Percentiles rank a stretch among this genome's conserved stretches.
phyloP scores from a whole-genome alignment of 108 stramenopile species.

The Skeletonema tropicum region DNA sequence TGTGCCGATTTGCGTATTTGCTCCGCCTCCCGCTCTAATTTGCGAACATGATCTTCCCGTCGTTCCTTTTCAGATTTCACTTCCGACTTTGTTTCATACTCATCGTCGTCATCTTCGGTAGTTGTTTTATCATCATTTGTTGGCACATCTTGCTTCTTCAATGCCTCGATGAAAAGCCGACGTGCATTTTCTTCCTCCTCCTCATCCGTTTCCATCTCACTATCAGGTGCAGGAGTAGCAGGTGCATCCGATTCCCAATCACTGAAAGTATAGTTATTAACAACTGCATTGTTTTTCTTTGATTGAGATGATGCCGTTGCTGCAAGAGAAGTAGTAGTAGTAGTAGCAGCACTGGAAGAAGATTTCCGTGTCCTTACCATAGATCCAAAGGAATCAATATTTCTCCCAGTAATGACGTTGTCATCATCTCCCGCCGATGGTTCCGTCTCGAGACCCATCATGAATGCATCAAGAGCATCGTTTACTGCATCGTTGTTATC shows the following conservation, averaged over 20 bases:
- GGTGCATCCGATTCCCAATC: slow-evolving; percentile 76
- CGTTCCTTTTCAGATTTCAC: slow-evolving; percentile 84
- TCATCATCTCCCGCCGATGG: slow-evolving; percentile 60
- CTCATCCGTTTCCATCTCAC: slow-evolving; percentile 50
- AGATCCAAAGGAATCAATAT: slow-evolving; percentile 45
- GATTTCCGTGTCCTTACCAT: slow-evolving; percentile 29
- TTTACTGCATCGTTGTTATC: slow-evolving; percentile 36
- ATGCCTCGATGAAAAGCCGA: slow-evolving; percentile 79
- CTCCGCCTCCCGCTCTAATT: slow-evolving; percentile 75
- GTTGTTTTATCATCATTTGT: slow-evolving; percentile 18
- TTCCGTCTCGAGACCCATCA: slow-evolving; percentile 81
- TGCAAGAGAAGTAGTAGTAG: slow-evolving; percentile 7
- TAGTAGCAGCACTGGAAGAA: neutral
- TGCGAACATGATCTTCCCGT: slow-evolving; percentile 71
- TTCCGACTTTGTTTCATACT: slow-evolving; percentile 61
- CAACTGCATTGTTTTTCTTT: slow-evolving; percentile 18
- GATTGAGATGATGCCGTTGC: slow-evolving; percentile 9
- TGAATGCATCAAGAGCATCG: slow-evolving; percentile 86
- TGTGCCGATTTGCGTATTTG: slow-evolving; percentile 57
- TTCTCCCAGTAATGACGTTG: slow-evolving; percentile 21
- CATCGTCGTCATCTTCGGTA: slow-evolving; percentile 39
- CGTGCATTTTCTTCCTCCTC: slow-evolving; percentile 87
- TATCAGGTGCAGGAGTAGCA: slow-evolving; percentile 40
- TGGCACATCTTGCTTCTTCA: slow-evolving; percentile 58
- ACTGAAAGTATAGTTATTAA: slow-evolving; percentile 56